Base-by-base conservation (phyloP, 2,329 filamentous ascomycete species). In the Tolypocladium capitatum region DNA sequence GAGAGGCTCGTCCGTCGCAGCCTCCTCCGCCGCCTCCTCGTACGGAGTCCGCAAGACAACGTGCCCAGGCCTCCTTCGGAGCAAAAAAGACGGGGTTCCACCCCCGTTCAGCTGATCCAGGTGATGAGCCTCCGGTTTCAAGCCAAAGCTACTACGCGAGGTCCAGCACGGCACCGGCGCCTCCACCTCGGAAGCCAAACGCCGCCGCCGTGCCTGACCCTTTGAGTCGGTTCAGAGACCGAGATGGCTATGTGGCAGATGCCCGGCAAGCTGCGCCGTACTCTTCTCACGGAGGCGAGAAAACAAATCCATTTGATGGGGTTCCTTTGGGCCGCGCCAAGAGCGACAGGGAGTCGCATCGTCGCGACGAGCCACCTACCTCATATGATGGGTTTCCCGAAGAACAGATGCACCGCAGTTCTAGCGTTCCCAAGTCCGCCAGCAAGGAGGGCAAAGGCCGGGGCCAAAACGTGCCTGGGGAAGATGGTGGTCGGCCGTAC, bases 201-300 rank as follows among this genome's bases (percentile, higher is more conserved):
- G 43, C 51, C 27, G 44, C 47, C 54, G 59, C 61, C 13, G 62
- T 65, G 52, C 62, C 65, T n/a, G 72, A 79, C 51, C 73, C 72
- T 2, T 56, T 76, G 38, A 68, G 65, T 21, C 64, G 70, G 45
- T 75, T 76, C 49, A 66, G 68, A 55, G 60, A 65, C 2, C 52
- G 51, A 35, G 68, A 72, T 5, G 61, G 60, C 1, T 66, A 65
- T 40, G 48, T 21, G 16, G 38, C 64, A 38, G 74, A 80, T 50
- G 59, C 62, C n/a, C 69, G 76, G n/a, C 68, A 76, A 47, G 76
- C 75, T 53, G 76, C 74, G 6, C 76, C 78, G 0, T 82, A 81
- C 56, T 68, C 70, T 38, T 71, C 68, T 1, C 69, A 73, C 31
- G 69, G 74, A 13, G 76, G 78, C 32, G 79, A 82, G 58, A 81